phyloP scores from a whole-genome alignment of 2,329 filamentous ascomycete genomes.

The Bipolaris zeicola region DNA sequence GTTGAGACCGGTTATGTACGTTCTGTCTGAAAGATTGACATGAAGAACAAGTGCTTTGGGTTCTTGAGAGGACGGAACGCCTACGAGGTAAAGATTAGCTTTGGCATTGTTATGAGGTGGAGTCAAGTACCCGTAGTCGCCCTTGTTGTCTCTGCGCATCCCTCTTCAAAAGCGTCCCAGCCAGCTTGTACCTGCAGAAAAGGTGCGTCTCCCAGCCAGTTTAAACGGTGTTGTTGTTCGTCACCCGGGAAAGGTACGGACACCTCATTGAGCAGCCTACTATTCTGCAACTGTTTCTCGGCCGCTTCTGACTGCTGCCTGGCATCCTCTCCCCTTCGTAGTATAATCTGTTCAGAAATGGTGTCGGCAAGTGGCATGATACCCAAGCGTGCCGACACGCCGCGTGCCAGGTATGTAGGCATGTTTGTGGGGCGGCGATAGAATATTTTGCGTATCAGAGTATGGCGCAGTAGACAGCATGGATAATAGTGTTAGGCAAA shows the following conservation, averaged over 20 bases:
- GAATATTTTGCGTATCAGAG: neutral
- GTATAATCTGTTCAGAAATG: constrained; percentile 28
- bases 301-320: constrained; percentile 25
- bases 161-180: neutral
- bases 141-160: neutral
- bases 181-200: constrained; percentile 41
- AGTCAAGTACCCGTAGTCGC: neutral
- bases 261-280: constrained; percentile 31
- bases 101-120: neutral
- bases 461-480: neutral
- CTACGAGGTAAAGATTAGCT: neutral
- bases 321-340: constrained; percentile 31
- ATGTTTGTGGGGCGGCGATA: constrained; percentile 19
- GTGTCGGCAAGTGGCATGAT: constrained; percentile 34
- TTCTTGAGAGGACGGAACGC: neutral
- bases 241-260: constrained; percentile 36
- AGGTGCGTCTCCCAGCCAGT: constrained; percentile 39
- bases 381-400: constrained; percentile 33
- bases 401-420: constrained; percentile 41
- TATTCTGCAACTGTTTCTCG: constrained; percentile 26
- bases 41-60: constrained; percentile 38
- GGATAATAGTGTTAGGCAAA: neutral
- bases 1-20: constrained; percentile 34
- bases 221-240: constrained; percentile 25
- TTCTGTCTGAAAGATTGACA: constrained; percentile 37